phyloP scores from a whole-genome alignment of 129 eudicot genomes.

The Flaveria ramosissima region DNA sequence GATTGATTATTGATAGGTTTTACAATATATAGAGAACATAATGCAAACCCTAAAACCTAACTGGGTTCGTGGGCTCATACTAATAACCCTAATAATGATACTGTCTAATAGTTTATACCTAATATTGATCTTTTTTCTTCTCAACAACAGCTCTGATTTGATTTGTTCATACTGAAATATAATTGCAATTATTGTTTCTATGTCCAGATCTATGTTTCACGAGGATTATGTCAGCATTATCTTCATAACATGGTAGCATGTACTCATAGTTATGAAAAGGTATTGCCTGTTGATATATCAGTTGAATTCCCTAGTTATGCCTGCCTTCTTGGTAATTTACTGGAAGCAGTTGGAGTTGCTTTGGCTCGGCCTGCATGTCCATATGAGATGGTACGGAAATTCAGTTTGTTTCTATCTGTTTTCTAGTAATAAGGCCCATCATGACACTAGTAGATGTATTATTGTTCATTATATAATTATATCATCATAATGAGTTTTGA shows the following conservation, averaged over 20 bases:
- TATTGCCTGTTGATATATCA: slow-evolving; percentile 75
- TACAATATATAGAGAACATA: too few relatives aligned
- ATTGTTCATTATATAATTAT: neutral
- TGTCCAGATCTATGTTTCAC: slow-evolving; percentile 58
- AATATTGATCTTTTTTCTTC: neutral
- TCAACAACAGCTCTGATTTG: slow-evolving; percentile 10
- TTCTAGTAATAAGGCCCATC: slow-evolving; percentile 4
- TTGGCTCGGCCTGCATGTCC: slow-evolving; percentile 62
- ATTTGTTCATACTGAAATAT: slow-evolving; percentile 19
- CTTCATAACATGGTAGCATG: slow-evolving; percentile 66
- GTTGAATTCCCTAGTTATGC: slow-evolving; percentile 84
- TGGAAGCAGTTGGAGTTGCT: slow-evolving; percentile 78
- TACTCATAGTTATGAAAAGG: slow-evolving; percentile 50
- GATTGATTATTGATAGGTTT: too few relatives aligned
- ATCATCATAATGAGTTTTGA: neutral
- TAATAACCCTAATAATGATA: too few relatives aligned
- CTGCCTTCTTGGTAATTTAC: slow-evolving; percentile 83
- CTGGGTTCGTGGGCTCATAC: too few relatives aligned
- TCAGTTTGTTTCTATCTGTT: neutral
- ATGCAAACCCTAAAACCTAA: too few relatives aligned
- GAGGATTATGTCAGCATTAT: slow-evolving; percentile 59
- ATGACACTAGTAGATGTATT: neutral
- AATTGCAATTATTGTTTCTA: slow-evolving; percentile 30
- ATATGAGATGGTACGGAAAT: slow-evolving; percentile 78
- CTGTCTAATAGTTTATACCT: neutral